Conservation (phyloP, 495 filamentous ascomycete genomes). For the Aspergillus carlsbadensis region DNA sequence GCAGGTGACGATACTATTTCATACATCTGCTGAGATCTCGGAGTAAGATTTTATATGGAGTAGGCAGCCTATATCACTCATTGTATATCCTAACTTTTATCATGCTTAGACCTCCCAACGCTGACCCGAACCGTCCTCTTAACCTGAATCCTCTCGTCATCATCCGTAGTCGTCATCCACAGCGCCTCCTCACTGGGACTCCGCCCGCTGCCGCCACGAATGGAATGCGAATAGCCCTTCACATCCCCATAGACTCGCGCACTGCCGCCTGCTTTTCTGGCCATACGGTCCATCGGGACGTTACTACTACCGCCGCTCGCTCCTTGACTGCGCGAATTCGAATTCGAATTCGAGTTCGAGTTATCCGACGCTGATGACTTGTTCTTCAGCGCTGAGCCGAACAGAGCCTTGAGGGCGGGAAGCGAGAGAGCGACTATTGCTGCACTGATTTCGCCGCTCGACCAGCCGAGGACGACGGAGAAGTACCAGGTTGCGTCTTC, state of each 20-base stretch:
- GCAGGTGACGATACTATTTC: too few species aligned
- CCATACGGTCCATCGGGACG: too few species aligned
- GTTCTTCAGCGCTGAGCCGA: background rate
- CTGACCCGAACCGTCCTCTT: background rate
- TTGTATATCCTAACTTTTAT: too few species aligned
- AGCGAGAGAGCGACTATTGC: conserved; percentile 23
- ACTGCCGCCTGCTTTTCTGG: background rate
- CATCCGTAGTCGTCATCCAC: background rate
- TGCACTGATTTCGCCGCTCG: conserved; percentile 18
- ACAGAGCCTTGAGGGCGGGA: conserved; percentile 14
- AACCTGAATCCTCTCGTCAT: conserved; percentile 5
- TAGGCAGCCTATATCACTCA: too few species aligned
- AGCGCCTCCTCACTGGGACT: background rate
- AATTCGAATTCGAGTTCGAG: background rate
- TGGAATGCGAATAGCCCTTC: background rate
- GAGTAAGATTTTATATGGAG: too few species aligned
- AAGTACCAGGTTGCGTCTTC: conserved; percentile 23
- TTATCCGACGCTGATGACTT: background rate
- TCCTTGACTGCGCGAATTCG: background rate
- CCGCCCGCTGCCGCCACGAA: background rate
- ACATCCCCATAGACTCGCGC: background rate
- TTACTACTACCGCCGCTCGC: background rate
- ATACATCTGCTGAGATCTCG: too few species aligned
- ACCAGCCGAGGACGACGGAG: conserved; percentile 24
- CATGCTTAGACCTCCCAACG: background rate